Conservation (phyloP, 2,329 filamentous ascomycete genomes). For the Beauveria caledonica region DNA sequence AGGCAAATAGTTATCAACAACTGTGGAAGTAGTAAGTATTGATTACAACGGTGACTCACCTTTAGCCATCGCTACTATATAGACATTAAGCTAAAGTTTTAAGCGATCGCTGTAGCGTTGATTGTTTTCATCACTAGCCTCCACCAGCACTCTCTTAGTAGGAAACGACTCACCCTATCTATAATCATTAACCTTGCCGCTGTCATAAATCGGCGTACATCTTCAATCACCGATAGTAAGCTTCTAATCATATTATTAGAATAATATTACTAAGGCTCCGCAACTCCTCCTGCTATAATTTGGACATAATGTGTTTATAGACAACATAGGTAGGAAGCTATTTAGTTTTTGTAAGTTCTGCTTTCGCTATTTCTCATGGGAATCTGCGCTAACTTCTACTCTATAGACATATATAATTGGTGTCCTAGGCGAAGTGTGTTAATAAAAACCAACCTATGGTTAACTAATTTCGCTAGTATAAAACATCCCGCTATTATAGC, state of each 20-base stretch:
- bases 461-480: slow-evolving; percentile 32
- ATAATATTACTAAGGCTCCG: neutral
- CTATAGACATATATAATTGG: slow-evolving; percentile 30
- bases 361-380: neutral
- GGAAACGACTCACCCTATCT: neutral
- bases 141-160: neutral
- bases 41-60: neutral
- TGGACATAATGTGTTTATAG: neutral
- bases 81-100: neutral
- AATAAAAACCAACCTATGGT: slow-evolving; percentile 30
- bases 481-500: slow-evolving; percentile 26
- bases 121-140: neutral
- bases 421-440: slow-evolving; percentile 33
- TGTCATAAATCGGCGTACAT: neutral
- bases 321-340: neutral
- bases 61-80: neutral
- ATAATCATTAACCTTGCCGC: neutral
- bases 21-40: neutral
- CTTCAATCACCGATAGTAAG: neutral
- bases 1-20: neutral
- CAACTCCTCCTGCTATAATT: neutral
- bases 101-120: neutral
- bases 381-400: slow-evolving; percentile 1
- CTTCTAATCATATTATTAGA: neutral
- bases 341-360: neutral